Evolutionary conservation across 495 filamentous ascomycete genomes (phyloP).

Genomic region (Annulohypoxylon stygium): DNA sequence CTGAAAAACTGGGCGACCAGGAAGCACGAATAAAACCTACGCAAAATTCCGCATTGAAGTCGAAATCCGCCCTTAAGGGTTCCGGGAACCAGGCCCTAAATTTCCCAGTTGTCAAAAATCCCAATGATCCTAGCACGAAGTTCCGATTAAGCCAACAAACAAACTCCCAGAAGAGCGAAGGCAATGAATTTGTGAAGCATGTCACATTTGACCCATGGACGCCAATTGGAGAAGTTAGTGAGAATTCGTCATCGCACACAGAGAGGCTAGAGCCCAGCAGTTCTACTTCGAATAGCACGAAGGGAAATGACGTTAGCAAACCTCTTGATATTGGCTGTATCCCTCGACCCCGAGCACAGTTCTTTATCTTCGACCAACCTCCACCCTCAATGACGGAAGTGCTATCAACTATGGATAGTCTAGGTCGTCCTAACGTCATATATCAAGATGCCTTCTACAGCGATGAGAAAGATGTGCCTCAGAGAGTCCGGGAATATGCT

Average conservation of each 20-base stretch:
- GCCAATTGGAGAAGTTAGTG: conserved; percentile 13
- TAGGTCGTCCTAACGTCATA: conserved; percentile 66
- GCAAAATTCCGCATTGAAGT: conserved; percentile 37
- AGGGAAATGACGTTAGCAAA: conserved; percentile 16
- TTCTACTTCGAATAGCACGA: conserved; percentile 16
- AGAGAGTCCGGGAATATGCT: conserved; percentile 83
- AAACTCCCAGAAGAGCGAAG: conserved; percentile 57
- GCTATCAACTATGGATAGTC: conserved; percentile 57
- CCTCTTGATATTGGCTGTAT: conserved; percentile 39
- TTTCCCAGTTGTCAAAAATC: conserved; percentile 86
- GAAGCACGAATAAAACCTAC: conserved; percentile 25
- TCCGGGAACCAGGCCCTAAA: conserved; percentile 60
- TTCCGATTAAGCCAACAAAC: conserved; percentile 77
- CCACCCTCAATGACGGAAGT: conserved; percentile 59
- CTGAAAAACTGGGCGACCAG: background rate
- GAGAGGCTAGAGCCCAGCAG: conserved; percentile 20
- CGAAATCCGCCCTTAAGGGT: conserved; percentile 38
- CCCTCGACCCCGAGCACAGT: conserved; percentile 35
- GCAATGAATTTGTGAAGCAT: conserved; percentile 54
- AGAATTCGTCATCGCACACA: conserved; percentile 13
- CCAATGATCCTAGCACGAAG: conserved; percentile 73
- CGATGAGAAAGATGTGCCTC: conserved; percentile 86
- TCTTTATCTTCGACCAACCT: conserved; percentile 48
- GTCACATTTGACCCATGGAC: conserved; percentile 53
- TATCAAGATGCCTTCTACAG: conserved; percentile 92